phyloP scores from a whole-genome alignment of 1,284 basidiomycete genomes.

The Ganoderma lingzhi region DNA sequence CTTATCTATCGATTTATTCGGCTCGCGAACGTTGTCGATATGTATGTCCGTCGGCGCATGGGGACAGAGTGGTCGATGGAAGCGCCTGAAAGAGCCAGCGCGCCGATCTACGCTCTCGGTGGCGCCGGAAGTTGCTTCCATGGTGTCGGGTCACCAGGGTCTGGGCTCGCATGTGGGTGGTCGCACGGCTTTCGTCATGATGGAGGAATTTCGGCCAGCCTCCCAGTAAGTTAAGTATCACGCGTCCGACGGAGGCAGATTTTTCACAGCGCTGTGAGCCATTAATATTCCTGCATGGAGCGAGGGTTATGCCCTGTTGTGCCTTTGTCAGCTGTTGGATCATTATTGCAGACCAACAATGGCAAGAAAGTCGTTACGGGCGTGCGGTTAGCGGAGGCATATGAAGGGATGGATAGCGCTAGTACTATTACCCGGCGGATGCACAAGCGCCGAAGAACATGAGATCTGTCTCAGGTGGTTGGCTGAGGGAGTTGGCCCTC shows the following conservation, averaged over 20 bases:
- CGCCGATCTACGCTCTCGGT: not conserved
- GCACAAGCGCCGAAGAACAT: conserved; percentile 14
- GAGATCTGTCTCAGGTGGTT: conserved; percentile 21
- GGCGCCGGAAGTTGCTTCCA: conserved; percentile 12
- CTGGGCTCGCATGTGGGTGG: conserved; percentile 22
- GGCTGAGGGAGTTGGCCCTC: conserved; percentile 14
- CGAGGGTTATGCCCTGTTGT: not conserved
- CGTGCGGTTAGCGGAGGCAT: not conserved
- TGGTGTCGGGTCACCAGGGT: conserved; percentile 12
- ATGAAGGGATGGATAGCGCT: no score
- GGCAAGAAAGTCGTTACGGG: not conserved
- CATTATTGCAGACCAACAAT: not conserved
- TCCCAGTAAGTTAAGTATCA: conserved; percentile 13
- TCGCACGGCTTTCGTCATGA: conserved; percentile 32
- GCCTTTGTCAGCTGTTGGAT: not conserved
- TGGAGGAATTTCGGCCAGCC: conserved; percentile 20
- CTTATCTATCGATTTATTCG: not conserved
- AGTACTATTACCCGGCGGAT: no score
- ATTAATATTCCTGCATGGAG: not conserved
- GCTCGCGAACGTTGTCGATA: not conserved
- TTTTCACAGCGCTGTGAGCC: not conserved
- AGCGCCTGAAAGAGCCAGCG: no score
- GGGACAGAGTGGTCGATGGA: not conserved
- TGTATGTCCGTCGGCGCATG: not conserved
- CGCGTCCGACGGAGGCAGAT: conserved; percentile 10